Conservation (phyloP, 2,329 filamentous ascomycete species). For the Pseudogymnoascus sp. region DNA sequence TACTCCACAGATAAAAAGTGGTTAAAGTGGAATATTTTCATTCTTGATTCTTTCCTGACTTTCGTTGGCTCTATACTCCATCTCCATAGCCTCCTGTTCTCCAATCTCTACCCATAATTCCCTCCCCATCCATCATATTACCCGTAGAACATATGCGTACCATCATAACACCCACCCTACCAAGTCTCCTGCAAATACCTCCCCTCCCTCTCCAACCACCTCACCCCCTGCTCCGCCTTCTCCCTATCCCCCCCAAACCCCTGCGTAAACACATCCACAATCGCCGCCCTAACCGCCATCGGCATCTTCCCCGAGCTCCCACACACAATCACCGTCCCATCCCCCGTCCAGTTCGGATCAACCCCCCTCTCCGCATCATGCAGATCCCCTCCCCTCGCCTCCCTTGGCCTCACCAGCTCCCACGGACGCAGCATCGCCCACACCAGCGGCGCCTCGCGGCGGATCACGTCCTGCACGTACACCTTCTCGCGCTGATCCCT, state of each 20-base stretch:
- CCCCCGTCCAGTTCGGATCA: constrained; percentile 24
- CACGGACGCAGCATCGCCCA: constrained; percentile 25
- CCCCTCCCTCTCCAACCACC: constrained; percentile 51
- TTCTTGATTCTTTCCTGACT: neutral
- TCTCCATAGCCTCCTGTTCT: neutral
- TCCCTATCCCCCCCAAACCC: constrained; percentile 33
- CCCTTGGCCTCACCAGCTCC: constrained; percentile 35
- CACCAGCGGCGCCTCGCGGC: constrained; percentile 24
- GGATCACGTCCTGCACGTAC: constrained; percentile 50
- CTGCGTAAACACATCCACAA: constrained; percentile 52
- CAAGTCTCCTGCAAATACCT: constrained; percentile 64
- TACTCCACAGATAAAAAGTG: neutral
- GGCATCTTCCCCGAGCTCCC: constrained; percentile 62
- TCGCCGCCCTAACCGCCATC: constrained; percentile 56
- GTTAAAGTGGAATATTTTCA: neutral
- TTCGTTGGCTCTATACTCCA: neutral
- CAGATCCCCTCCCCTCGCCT: neutral
- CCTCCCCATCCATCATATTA: neutral
- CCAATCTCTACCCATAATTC: neutral
- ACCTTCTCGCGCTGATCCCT: constrained; percentile 56
- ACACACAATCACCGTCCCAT: constrained; percentile 50
- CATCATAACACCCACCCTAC: constrained; percentile 31
- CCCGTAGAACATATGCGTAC: neutral
- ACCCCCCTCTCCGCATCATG: neutral
- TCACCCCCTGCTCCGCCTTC: constrained; percentile 48